These are phyloP conservation scores for Colletotrichum melonis DNA, from an alignment of 2,329 filamentous ascomycete genomes.

Conservation along the genomic window DNA sequence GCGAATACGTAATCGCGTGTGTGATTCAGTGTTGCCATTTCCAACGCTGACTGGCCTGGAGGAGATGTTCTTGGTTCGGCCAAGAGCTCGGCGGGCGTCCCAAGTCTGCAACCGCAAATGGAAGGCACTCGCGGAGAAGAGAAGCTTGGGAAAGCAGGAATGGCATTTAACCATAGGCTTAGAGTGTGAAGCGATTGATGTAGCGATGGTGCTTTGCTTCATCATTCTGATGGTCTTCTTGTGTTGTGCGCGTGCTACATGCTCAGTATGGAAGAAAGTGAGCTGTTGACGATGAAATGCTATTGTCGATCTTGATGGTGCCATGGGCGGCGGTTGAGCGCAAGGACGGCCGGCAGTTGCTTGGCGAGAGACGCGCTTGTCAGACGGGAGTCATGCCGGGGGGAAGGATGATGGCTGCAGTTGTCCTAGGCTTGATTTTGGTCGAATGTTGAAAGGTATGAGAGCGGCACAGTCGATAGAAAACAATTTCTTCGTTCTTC, in stretches of 20 bases:
- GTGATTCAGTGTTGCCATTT: neutral
- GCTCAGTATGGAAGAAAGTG: neutral
- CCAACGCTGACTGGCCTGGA: conserved; percentile 17
- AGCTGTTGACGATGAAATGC: neutral
- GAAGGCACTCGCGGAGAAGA: neutral
- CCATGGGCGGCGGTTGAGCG: neutral
- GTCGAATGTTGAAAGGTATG: neutral
- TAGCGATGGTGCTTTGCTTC: neutral
- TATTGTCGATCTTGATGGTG: neutral
- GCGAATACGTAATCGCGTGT: conserved; percentile 23
- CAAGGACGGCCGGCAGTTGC: neutral
- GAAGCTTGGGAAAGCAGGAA: neutral
- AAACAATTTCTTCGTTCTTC: neutral
- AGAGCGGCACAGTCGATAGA: neutral
- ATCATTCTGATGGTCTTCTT: neutral
- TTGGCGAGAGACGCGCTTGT: conserved; percentile 1
- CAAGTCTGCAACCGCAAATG: conserved; percentile 25
- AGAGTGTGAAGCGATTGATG: neutral
- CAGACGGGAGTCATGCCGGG: neutral
- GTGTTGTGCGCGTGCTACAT: neutral
- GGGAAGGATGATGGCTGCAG: neutral
- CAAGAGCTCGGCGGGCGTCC: conserved; percentile 30
- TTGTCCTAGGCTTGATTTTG: neutral
- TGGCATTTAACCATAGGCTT: neutral
- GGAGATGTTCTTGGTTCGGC: conserved; percentile 14